Evolutionary conservation across 768 basidiomycete genomes (phyloP), one percentile per base, ranked within the genome.

Genomic region (Coprinopsis marcescibilis): DNA sequence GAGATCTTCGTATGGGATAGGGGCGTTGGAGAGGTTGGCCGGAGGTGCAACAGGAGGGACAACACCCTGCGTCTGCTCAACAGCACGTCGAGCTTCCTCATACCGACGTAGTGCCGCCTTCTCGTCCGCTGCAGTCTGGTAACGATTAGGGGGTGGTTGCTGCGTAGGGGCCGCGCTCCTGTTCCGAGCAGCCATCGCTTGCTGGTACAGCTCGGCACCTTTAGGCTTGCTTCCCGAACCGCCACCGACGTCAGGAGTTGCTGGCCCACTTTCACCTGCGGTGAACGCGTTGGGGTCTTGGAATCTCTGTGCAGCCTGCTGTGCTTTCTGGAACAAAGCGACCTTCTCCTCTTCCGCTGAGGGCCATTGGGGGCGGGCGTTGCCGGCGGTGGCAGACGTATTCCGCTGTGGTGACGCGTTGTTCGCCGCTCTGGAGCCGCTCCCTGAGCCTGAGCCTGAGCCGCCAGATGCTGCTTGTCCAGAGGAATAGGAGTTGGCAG

Each of bases 261-360:
- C 29, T 6, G 29, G 6, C 4, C 24, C 47, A 27, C 46, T 24
- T 24, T 36, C 19, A 4, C 34, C 21, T 17, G 7, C 35, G 11
- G 56, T 43, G 50, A 55, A n/a, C 55, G 62, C 29, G 57, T 15
- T 10, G 12, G 40, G 35, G 15, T 69, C 76, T 56, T 84, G 85
- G 3, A 75, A 75, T 43, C 70, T 72, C 46, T 68, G 71, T 2
- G 80, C 88, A n/a, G 75, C 80, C 1, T 74, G 77, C 56, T 82
- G 81, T 0, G 88, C 86, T 40, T 78, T 60, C 41, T 83, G 69
- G 61, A 75, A 89, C n/a, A 88, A 58, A n/a, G 75, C 70, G 1
- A 74, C 63, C 55, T 91, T 90, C 59, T 91, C 89, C 46, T 81
- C 77, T 62, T 89, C 88, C 0, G 89, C 85, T 1, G 81, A 74